phyloP scores from a whole-genome alignment of 2,329 filamentous ascomycete genomes.

The Penicillium sclerotigenum region DNA sequence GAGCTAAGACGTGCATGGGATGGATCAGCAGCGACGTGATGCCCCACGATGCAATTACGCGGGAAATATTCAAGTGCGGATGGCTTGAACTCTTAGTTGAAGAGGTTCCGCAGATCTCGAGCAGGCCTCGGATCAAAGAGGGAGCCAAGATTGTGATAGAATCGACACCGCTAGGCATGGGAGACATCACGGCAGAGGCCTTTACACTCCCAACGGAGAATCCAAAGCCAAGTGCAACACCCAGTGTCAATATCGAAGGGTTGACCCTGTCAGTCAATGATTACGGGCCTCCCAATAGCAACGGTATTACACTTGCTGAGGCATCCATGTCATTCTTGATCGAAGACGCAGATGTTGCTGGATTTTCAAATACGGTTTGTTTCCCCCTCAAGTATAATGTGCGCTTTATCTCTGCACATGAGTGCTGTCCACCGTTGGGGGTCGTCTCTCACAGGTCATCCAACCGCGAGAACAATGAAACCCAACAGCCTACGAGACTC shows the following conservation, averaged over 20 bases:
- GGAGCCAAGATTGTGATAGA: conserved; percentile 39
- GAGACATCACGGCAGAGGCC: conserved; percentile 36
- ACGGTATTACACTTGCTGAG: conserved; percentile 21
- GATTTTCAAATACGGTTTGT: conserved; percentile 22
- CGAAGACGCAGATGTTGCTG: conserved; percentile 3
- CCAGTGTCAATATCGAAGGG: conserved; percentile 22
- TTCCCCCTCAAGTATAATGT: conserved; percentile 50
- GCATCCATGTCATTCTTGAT: conserved; percentile 30
- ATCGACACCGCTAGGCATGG: conserved; percentile 41
- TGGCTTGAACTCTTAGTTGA: conserved; percentile 51
- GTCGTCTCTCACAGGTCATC: conserved; percentile 17
- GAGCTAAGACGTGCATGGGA: conserved; percentile 52
- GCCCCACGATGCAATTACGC: conserved; percentile 35
- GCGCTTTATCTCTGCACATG: conserved; percentile 54
- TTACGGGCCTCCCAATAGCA: conserved; percentile 10
- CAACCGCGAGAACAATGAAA: neutral
- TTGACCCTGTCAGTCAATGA: conserved; percentile 26
- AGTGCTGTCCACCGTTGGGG: conserved; percentile 48
- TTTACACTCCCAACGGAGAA: conserved; percentile 41
- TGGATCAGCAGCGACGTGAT: conserved; percentile 49
- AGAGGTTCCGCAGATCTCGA: conserved; percentile 23
- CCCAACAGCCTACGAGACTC: conserved; percentile 3
- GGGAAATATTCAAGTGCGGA: conserved; percentile 36
- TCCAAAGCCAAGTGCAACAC: conserved; percentile 8
- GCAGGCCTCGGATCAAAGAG: conserved; percentile 45